These are phyloP conservation scores for Austroboletus novae-zelandiae DNA, from an alignment of 1,284 basidiomycete species.

Conservation along the genomic window DNA sequence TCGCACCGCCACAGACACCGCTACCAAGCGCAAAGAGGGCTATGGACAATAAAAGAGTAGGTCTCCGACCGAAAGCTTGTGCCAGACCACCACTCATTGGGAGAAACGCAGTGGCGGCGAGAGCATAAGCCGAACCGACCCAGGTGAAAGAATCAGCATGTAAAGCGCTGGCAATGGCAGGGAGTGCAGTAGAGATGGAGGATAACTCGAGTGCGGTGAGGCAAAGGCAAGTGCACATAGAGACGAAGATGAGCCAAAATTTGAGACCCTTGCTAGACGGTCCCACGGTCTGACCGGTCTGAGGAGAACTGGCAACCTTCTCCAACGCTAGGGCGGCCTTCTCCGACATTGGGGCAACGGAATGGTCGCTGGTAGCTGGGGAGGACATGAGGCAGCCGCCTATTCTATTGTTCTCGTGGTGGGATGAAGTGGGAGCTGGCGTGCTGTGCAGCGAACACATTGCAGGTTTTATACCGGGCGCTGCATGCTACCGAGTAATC, in stretches of 20 bases:
- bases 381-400: background rate
- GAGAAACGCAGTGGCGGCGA: conserved; percentile 30
- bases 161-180: conserved; percentile 33
- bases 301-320: background rate
- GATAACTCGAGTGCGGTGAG: conserved; percentile 5
- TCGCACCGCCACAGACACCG: conserved; percentile 39
- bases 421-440: background rate
- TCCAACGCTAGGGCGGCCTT: background rate
- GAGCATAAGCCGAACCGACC: conserved; percentile 32
- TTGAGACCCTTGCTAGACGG: background rate
- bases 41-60: conserved; percentile 32
- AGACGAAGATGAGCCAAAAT: conserved; percentile 4
- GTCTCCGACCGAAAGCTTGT: conserved; percentile 31
- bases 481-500: too few relatives aligned
- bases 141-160: conserved; percentile 32
- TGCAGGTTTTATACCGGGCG: background rate
- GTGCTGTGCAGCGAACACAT: background rate
- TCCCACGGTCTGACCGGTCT: background rate
- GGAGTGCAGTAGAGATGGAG: conserved; percentile 31
- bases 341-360: background rate
- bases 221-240: conserved; percentile 4
- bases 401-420: background rate
- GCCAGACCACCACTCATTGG: conserved; percentile 30
- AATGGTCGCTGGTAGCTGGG: background rate
- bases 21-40: conserved; percentile 32